Percentiles rank a stretch among this genome's conserved stretches.
Conservation (phyloP, 257 asterid genomes). For the Handroanthus guayacan region DNA sequence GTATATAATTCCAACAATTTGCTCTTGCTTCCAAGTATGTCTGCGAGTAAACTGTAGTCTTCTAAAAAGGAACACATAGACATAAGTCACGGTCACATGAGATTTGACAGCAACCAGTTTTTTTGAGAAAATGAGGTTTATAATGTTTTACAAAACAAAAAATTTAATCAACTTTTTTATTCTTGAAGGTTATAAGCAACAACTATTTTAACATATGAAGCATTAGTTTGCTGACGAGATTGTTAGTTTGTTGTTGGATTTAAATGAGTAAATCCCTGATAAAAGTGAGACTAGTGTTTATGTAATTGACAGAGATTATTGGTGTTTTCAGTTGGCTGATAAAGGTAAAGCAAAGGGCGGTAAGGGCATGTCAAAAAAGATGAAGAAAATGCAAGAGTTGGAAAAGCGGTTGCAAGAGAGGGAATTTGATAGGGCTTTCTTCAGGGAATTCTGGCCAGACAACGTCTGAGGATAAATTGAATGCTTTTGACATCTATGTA, state of each 20-base stretch:
- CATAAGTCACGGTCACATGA: not conserved
- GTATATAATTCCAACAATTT: not conserved
- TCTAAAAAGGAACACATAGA: no score
- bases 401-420: conserved; percentile 85
- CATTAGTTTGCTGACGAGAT: not conserved
- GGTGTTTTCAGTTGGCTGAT: conserved; percentile 46
- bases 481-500: conserved; percentile 11
- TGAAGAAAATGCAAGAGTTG: conserved; percentile 68
- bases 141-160: not conserved
- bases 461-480: conserved; percentile 55
- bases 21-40: not conserved
- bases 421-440: conserved; percentile 78
- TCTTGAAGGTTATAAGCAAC: not conserved
- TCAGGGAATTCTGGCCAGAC: conserved; percentile 95
- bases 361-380: conserved; percentile 66
- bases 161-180: conserved; percentile 1
- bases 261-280: not conserved
- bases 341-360: conserved; percentile 54
- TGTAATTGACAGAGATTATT: not conserved
- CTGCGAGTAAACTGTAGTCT: not conserved
- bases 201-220: not conserved
- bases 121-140: not conserved
- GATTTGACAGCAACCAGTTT: no score
- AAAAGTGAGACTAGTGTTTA: conserved; percentile 1
- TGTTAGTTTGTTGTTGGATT: not conserved